These are phyloP conservation scores for Copromyces sp. DNA, from an alignment of 495 filamentous ascomycete genomes.

Conservation along the genomic window DNA sequence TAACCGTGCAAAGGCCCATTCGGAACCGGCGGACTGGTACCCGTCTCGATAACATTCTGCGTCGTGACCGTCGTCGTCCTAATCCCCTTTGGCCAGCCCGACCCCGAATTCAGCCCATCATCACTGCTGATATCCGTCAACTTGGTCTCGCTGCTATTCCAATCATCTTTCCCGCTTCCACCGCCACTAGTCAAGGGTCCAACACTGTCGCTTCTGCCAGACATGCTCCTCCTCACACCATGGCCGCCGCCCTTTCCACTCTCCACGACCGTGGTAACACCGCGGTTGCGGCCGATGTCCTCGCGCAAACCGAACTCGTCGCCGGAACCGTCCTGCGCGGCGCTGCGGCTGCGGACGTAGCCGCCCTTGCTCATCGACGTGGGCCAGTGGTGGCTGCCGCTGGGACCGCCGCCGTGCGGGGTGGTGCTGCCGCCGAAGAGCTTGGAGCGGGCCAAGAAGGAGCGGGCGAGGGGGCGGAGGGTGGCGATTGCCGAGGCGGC, in stretches of 20 bases:
- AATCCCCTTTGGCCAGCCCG: not conserved
- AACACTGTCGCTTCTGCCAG: not conserved
- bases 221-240: not conserved
- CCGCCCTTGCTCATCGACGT: conserved; percentile 28
- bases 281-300: not conserved
- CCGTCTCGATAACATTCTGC: too few species aligned
- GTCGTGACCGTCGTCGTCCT: not conserved
- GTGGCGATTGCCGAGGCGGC: conserved; percentile 25
- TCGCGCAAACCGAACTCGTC: not conserved
- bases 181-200: not conserved
- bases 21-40: too few species aligned
- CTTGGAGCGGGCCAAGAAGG: not conserved
- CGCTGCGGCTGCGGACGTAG: conserved; percentile 33
- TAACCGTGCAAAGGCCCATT: too few species aligned
- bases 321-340: conserved; percentile 4
- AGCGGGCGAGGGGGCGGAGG: conserved; percentile 16
- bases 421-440: not conserved
- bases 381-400: not conserved
- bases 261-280: not conserved
- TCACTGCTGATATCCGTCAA: not conserved
- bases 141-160: not conserved
- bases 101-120: not conserved
- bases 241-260: not conserved
- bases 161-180: not conserved
- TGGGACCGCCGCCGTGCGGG: too few species aligned